Percentiles rank a stretch among this genome's conserved stretches.
Conservation (phyloP, 345 rosid species). For the Sapria himalayana region DNA sequence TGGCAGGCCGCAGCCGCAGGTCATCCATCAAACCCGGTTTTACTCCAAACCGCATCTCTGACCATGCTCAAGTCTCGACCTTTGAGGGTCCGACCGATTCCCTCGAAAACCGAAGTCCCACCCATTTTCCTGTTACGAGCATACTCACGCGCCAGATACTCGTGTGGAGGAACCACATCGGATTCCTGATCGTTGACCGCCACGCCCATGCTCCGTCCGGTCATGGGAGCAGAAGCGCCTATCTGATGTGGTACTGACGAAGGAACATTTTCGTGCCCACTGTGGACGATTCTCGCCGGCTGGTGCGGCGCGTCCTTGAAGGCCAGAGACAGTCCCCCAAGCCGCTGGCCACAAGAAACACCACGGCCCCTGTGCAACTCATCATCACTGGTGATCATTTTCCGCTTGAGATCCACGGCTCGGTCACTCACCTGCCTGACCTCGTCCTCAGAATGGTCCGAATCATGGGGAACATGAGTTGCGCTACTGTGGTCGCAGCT, state of each 20-base stretch:
- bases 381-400: neutral
- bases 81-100: constrained; percentile 34
- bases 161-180: constrained; percentile 33
- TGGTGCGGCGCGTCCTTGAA: constrained; percentile 4
- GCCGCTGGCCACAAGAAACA: neutral
- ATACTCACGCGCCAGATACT: constrained; percentile 23
- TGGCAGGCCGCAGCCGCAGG: neutral
- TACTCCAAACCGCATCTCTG: constrained; percentile 45
- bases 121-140: constrained; percentile 24
- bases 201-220: constrained; percentile 12
- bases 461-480: neutral
- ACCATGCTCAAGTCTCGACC: constrained; percentile 40
- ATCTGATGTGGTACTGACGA: constrained; percentile 5
- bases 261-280: constrained; percentile 5
- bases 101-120: constrained; percentile 32
- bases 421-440: constrained; percentile 11
- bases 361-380: neutral
- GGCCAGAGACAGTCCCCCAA: constrained; percentile 14
- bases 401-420: neutral
- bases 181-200: constrained; percentile 5
- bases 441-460: constrained; percentile 14
- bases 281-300: constrained; percentile 10
- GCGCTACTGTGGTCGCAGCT: constrained; percentile 4
- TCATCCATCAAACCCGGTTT: constrained; percentile 43
- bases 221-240: constrained; percentile 13